These are phyloP conservation scores for Cenchrus purpureus DNA, from an alignment of 176 grass and related monocot genomes.

Conservation along the genomic window DNA sequence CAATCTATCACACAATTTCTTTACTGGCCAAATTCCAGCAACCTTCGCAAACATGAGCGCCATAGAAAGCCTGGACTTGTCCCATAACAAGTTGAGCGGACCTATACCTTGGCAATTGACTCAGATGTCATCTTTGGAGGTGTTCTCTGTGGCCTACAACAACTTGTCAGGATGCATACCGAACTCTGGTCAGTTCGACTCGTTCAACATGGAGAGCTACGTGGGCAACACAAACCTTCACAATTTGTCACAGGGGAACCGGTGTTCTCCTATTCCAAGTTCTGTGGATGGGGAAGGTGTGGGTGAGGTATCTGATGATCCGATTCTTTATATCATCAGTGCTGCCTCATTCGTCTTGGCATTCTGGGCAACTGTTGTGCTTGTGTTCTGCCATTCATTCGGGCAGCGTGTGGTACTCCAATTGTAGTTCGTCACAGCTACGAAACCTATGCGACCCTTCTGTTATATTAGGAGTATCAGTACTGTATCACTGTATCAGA, in stretches of 20 bases:
- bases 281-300: background rate
- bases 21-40: background rate
- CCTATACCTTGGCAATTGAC: background rate
- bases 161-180: constrained; percentile 43
- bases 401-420: background rate
- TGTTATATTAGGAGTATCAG: too few species aligned
- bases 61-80: background rate
- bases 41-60: background rate
- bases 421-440: background rate
- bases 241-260: background rate
- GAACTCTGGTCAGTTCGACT: background rate
- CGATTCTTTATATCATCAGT: background rate
- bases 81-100: background rate
- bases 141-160: constrained; percentile 37
- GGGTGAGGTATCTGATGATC: background rate
- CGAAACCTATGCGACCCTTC: too few species aligned
- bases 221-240: constrained; percentile 34
- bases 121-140: background rate
- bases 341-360: background rate
- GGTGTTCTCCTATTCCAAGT: background rate
- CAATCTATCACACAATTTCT: background rate
- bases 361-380: background rate
- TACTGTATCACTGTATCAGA: too few species aligned
- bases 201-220: constrained; percentile 11
- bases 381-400: background rate